These are phyloP conservation scores for Nothomitra cinnamomea DNA, from an alignment of 2,329 filamentous ascomycete genomes.

Conservation along the genomic window DNA sequence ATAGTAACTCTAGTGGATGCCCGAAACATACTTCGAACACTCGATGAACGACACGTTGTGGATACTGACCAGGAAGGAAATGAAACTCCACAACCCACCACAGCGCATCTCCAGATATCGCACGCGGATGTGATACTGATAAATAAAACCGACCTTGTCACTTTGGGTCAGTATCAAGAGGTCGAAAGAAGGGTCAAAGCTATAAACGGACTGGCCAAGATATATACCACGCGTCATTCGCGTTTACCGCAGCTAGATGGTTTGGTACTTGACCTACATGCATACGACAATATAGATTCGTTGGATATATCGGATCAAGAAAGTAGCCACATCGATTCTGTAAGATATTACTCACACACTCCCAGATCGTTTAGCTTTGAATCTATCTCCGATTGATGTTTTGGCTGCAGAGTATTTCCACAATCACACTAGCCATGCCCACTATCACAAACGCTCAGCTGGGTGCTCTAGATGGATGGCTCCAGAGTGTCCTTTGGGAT, in stretches of 20 bases:
- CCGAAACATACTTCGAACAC: conserved; percentile 68
- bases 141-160: conserved; percentile 83
- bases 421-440: conserved; percentile 53
- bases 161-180: conserved; percentile 44
- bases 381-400: conserved; percentile 5
- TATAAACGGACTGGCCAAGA: conserved; percentile 78
- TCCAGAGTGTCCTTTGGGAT: conserved; percentile 76
- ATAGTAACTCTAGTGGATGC: conserved; percentile 94
- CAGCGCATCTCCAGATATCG: conserved; percentile 88
- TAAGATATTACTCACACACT: conserved; percentile 26
- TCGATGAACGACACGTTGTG: conserved; percentile 44
- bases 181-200: conserved; percentile 58
- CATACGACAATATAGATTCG: conserved; percentile 68
- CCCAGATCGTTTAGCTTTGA: not conserved
- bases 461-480: conserved; percentile 56
- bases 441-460: conserved; percentile 40
- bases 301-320: conserved; percentile 58
- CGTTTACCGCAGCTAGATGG: conserved; percentile 70
- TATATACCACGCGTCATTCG: conserved; percentile 68
- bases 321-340: conserved; percentile 80
- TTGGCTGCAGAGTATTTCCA: conserved; percentile 55
- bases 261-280: conserved; percentile 74
- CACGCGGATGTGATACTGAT: conserved; percentile 91
- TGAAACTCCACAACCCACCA: conserved; percentile 61
- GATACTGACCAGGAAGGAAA: conserved; percentile 33